Evolutionary conservation across 192 early-diverging fungal species (phyloP), one percentile per base, ranked within the genome.

Genomic region (Geranomyces michiganensis): DNA sequence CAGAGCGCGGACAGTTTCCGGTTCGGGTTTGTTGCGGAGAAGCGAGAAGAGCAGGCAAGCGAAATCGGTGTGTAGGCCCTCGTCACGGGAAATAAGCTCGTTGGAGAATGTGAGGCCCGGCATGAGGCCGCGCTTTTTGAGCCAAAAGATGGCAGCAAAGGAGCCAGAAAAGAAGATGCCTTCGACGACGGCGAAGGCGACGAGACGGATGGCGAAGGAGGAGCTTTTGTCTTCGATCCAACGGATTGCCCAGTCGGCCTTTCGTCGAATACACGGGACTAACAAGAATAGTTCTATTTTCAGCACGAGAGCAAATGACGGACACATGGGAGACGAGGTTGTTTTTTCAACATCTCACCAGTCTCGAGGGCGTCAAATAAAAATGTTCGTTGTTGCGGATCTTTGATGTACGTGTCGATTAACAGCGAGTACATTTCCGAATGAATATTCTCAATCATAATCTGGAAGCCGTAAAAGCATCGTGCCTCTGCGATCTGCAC

Each of bases 71-170:
- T 99, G 96, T 21, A 97, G 87, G 46, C 95, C 96, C 79, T 99
- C 96, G 79, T 99, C 96, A 41, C 95, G 90, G 27, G 92, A 96
- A 79, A 99, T 97, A 26, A 99, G 86, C 80, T 99, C 94, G 84
- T 99, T 99, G 68, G 91, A 92, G 85, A 99, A 97, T 46, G 96
- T 95, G 70, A 99, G 86, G 24, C 96, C 96, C 41, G 94, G 94
- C 95, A 97, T 96, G 67, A 97, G 79, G 21, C 95, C 96, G 72
- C 95, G 92, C 87, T 99, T 99, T 91, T 97, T 99, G 77, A 99
- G 92, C 95, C 95, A 99, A 76, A 99, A 99, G 85, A 99, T 99
- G 27, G 96, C 88, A 1, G 96, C 95, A 79, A 98, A 98, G 19
- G 96, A 90, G 14, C 95, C 96, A 68, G 92, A 95, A 83, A 97